Percentiles rank a stretch among this genome's conserved stretches.
phyloP scores from a whole-genome alignment of 2,329 filamentous ascomycete genomes.

The Calonectria montana region DNA sequence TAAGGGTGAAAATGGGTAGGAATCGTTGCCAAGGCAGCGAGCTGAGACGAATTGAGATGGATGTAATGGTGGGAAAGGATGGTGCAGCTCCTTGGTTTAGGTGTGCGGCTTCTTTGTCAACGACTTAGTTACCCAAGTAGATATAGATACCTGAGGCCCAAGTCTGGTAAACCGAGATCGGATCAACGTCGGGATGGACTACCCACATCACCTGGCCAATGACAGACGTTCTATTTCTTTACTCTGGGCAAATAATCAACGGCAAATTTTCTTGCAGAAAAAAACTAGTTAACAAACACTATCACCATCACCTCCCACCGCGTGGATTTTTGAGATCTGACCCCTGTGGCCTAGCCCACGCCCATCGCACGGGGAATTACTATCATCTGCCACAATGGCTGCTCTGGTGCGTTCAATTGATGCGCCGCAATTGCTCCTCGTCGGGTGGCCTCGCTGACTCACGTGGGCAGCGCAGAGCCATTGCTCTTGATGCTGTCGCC shows the following conservation, averaged over 20 bases:
- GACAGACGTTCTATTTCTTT: background rate
- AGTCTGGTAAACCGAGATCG: background rate
- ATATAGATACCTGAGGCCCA: too few relatives aligned
- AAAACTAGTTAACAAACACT: background rate
- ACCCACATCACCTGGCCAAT: background rate
- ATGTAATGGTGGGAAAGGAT: too few relatives aligned
- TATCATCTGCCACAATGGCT: background rate
- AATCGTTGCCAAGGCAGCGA: too few relatives aligned
- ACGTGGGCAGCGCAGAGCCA: conserved; percentile 26
- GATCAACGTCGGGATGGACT: background rate
- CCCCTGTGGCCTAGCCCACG: background rate
- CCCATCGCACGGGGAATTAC: background rate
- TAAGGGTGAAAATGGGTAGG: too few relatives aligned
- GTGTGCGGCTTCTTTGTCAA: too few relatives aligned
- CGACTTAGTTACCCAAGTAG: too few relatives aligned
- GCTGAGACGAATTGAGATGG: too few relatives aligned
- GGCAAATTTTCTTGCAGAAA: background rate
- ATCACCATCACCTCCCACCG: background rate
- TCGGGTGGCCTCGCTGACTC: background rate
- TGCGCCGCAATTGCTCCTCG: background rate
- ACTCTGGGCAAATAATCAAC: background rate
- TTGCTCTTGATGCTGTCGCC: conserved; percentile 28
- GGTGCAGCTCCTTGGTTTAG: too few relatives aligned
- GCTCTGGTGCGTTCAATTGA: background rate
- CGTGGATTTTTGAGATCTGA: background rate